These are phyloP conservation scores for Leishmania turanica DNA, from an alignment of 208 protist species.

Conservation along the genomic window DNA sequence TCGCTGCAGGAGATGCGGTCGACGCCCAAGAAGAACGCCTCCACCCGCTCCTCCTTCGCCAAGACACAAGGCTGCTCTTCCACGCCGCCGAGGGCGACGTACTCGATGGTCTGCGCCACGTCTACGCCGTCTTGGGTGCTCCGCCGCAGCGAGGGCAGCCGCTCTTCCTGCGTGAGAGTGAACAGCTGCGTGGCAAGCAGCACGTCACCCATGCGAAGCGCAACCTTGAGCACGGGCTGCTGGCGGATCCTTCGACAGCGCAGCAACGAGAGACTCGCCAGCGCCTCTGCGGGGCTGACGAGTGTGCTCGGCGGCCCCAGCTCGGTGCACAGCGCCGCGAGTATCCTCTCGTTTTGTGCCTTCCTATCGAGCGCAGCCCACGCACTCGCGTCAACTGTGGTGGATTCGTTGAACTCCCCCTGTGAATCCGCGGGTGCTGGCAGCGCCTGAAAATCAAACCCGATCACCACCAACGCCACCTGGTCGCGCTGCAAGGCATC, in stretches of 20 bases:
- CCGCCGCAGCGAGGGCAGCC: slow-evolving; percentile 62
- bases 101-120: slow-evolving; percentile 32
- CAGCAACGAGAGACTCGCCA: slow-evolving; percentile 34
- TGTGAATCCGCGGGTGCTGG: slow-evolving; percentile 20
- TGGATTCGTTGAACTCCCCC: background rate
- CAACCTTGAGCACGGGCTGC: slow-evolving; percentile 40
- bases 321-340: slow-evolving; percentile 43
- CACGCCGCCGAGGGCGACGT: slow-evolving; percentile 17
- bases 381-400: background rate
- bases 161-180: slow-evolving; percentile 57
- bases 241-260: slow-evolving; percentile 44
- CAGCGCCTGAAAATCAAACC: slow-evolving; percentile 52
- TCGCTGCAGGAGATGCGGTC: slow-evolving; percentile 80
- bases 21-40: slow-evolving; percentile 83
- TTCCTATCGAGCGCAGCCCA: slow-evolving; percentile 36
- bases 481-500: slow-evolving; percentile 42
- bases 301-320: slow-evolving; percentile 46
- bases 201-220: slow-evolving; percentile 73
- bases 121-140: slow-evolving; percentile 48
- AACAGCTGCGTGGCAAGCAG: slow-evolving; percentile 76
- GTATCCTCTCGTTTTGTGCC: slow-evolving; percentile 69
- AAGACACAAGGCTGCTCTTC: slow-evolving; percentile 5
- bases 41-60: slow-evolving; percentile 33
- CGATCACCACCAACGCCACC: slow-evolving; percentile 82
- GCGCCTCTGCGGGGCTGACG: slow-evolving; percentile 43